Conservation (phyloP, 83 land plant genomes). For the Isoetes engelmannii region DNA sequence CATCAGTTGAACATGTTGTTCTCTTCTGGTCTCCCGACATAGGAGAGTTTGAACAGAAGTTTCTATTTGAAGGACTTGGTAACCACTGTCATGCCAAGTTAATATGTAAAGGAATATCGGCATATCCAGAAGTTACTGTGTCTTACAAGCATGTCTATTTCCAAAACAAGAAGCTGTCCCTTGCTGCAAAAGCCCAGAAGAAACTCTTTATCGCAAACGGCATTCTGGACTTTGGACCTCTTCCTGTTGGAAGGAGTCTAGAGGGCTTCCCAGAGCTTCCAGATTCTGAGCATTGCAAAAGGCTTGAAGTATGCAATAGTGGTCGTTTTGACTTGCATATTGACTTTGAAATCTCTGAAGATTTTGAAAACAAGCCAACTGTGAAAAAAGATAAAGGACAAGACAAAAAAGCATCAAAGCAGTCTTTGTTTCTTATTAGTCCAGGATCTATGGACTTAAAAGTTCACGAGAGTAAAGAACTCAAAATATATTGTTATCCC, state of each 20-base stretch:
- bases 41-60: constrained; percentile 25
- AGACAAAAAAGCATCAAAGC: background rate
- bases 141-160: constrained; percentile 9
- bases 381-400: constrained; percentile 4
- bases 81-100: constrained; percentile 17
- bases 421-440: constrained; percentile 22
- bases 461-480: constrained; percentile 20
- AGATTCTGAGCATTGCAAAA: constrained; percentile 29
- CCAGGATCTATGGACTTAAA: constrained; percentile 32
- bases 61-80: constrained; percentile 25
- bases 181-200: constrained; percentile 12
- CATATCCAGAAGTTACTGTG: constrained; percentile 24
- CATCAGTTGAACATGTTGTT: constrained; percentile 9
- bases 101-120: constrained; percentile 27
- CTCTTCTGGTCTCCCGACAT: constrained; percentile 23
- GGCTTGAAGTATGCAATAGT: constrained; percentile 24
- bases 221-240: constrained; percentile 32
- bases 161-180: constrained; percentile 10
- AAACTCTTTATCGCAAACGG: constrained; percentile 13
- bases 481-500: constrained; percentile 31
- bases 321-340: constrained; percentile 39
- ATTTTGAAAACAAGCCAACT: constrained; percentile 2
- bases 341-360: constrained; percentile 25
- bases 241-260: constrained; percentile 15
- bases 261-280: constrained; percentile 34